These are phyloP conservation scores for Lactifluus rugatus DNA, from an alignment of 768 basidiomycete genomes.

Conservation along the genomic window DNA sequence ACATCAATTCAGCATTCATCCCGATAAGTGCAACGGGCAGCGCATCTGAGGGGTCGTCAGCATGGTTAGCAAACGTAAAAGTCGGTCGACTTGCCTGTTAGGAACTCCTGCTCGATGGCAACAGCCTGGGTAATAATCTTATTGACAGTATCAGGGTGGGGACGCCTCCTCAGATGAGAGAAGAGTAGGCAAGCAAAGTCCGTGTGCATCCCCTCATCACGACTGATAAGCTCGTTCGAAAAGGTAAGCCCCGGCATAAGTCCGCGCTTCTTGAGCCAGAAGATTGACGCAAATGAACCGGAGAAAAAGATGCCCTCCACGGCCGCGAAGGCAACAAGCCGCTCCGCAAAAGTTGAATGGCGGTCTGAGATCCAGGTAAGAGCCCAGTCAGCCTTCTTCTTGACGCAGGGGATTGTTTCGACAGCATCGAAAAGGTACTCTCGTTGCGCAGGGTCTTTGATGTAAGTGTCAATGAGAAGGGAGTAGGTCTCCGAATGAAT, in stretches of 20 bases:
- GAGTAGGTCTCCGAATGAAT: constrained; percentile 97
- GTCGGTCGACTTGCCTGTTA: constrained; percentile 48
- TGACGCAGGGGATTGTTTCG: constrained; percentile 88
- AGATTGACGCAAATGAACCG: constrained; percentile 86
- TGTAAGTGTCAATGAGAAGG: constrained; percentile 89
- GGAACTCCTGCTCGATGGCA: constrained; percentile 75
- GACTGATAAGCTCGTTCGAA: constrained; percentile 92
- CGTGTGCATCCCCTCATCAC: constrained; percentile 95
- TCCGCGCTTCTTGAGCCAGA: constrained; percentile 96
- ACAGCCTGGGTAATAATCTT: constrained; percentile 77
- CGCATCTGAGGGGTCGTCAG: constrained; percentile 44
- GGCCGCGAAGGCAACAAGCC: constrained; percentile 87
- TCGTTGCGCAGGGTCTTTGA: constrained; percentile 69
- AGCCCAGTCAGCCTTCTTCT: constrained; percentile 93
- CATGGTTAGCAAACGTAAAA: background rate
- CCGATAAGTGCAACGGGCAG: constrained; percentile 81
- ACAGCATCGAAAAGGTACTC: constrained; percentile 85
- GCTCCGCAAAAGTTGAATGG: constrained; percentile 74
- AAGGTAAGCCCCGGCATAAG: constrained; percentile 97
- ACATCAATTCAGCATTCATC: constrained; percentile 87
- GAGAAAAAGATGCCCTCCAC: constrained; percentile 98
- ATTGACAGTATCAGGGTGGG: constrained; percentile 68
- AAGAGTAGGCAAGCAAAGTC: constrained; percentile 92
- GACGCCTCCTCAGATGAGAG: constrained; percentile 66
- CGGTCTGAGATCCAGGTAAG: constrained; percentile 84